A percentile compares a stretch with the other conserved stretches of the same genome.
Conservation (phyloP, 2,329 filamentous ascomycete species). For the Stachybotrys echinatus region DNA sequence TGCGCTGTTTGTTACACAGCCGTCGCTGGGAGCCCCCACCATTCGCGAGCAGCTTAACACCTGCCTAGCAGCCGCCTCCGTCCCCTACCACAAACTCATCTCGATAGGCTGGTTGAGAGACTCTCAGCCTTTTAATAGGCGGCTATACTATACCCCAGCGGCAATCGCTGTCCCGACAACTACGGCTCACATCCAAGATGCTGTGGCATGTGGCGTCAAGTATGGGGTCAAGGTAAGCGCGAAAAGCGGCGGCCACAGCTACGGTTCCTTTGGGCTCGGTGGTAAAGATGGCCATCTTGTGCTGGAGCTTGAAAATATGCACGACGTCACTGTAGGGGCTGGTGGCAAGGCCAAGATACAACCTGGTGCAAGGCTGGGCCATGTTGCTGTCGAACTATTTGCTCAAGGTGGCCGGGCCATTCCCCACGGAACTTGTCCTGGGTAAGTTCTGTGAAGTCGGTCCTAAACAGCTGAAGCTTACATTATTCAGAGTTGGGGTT, state of each 20-base stretch:
- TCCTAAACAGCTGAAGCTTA: conserved; percentile 8
- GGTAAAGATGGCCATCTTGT: conserved; percentile 35
- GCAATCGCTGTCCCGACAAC: no score
- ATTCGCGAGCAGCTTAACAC: no score
- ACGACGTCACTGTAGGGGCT: conserved; percentile 17
- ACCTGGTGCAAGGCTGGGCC: conserved; percentile 44
- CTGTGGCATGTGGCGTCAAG: conserved; percentile 38
- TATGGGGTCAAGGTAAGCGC: conserved; percentile 41
- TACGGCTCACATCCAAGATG: conserved; percentile 34
- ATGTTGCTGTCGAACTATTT: conserved; percentile 35
- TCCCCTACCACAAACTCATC: no score
- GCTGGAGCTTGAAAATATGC: conserved; percentile 33
- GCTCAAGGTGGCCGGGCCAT: conserved; percentile 33
- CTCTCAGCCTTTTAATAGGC: no score
- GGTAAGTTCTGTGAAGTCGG: conserved; percentile 24
- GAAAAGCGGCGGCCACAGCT: conserved; percentile 48
- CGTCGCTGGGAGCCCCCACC: no score
- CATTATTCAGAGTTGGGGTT: conserved; percentile 16
- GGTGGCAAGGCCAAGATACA: conserved; percentile 16
- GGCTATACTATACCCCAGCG: no score
- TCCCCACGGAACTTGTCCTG: conserved; percentile 48
- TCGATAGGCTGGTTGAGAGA: no score
- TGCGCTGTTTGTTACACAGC: no score
- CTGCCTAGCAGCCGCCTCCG: no score
- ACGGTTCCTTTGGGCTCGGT: conserved; percentile 42